Base-by-base conservation (phyloP, 345 rosid species). In the Punica granatum region DNA sequence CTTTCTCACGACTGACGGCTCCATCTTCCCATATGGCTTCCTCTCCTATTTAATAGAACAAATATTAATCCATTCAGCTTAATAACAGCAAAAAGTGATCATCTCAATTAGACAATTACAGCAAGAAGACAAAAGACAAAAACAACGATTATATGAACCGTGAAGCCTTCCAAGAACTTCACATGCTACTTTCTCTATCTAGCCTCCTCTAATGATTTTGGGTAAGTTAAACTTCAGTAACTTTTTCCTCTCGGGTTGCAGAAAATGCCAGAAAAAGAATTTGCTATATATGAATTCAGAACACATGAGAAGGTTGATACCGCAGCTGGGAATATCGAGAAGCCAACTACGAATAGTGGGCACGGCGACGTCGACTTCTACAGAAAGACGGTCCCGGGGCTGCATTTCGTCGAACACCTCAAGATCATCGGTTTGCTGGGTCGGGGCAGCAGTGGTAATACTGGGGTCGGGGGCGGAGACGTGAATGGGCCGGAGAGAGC, bases 401-500 rank as follows among this genome's bases (percentile, higher is more conserved):
- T 74, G 82, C 90, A 93, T 73, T 80, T 78, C 71, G 35, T 86
- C 87, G 82, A 90, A 90, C 80, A 87, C 88, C 79, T 90, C 69
- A 75, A 75, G 78, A 12, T 75, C 87, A 10, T 81, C 81, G 2
- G 44, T 42, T 54, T 30, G 15, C 53, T 67, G 49, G 36, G 21
- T 14, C 14, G 19, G 64, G 37, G 13, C 32, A 25, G 60, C 23
- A 1, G 23, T 18, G 32, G 60, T 18, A 35, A 5, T 14, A 15
- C 37, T 8, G 21, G 33, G 48, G 41, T 54, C 14, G 21, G 65
- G 77, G 51, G 3, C 67, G 44, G 83, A 65, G 61, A 88, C 68
- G 72, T 72, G 73, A 73, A 94, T 88, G 76, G 99, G 97, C 69
- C 96, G 82, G 39, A 89, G 73, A 62, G 96, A 91, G 31, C 96